A percentile compares a stretch with the other conserved stretches of the same genome.
These are phyloP conservation scores for Claviceps sorghi DNA, from an alignment of 2,329 filamentous ascomycete genomes.

Conservation along the genomic window DNA sequence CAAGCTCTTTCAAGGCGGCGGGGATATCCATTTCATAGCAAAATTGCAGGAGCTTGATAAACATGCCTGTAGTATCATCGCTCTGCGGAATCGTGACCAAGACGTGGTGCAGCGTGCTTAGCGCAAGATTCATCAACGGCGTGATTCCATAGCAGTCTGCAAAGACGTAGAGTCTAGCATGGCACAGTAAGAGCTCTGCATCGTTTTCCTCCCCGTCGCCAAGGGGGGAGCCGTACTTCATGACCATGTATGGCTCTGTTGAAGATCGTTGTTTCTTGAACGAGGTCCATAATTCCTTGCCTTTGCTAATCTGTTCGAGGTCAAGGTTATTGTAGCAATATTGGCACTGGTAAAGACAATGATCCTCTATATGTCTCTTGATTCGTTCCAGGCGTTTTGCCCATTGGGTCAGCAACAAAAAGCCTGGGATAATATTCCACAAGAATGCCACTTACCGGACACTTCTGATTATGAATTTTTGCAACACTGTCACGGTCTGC, in stretches of 20 bases:
- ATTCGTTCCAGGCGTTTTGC: too few relatives aligned
- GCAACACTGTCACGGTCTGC: too few relatives aligned
- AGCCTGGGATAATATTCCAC: too few relatives aligned
- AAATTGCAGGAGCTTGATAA: neutral
- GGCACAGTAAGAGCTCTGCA: neutral
- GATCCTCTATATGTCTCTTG: too few relatives aligned
- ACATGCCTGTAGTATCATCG: neutral
- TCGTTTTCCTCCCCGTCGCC: neutral
- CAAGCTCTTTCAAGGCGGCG: neutral
- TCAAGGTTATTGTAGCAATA: too few relatives aligned
- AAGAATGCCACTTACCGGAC: too few relatives aligned
- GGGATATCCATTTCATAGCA: neutral
- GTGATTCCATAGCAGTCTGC: neutral
- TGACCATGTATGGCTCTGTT: neutral
- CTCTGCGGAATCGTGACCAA: neutral
- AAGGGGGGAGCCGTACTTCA: neutral
- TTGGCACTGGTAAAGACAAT: too few relatives aligned
- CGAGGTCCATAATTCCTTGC: neutral
- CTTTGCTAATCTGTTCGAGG: neutral
- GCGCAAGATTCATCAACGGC: neutral
- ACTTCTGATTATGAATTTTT: too few relatives aligned
- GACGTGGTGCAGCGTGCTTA: neutral
- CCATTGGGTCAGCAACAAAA: too few relatives aligned
- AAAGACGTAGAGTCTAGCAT: neutral
- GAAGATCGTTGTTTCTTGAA: neutral